Percentiles rank a stretch among this genome's conserved stretches.
Evolutionary conservation across 495 filamentous ascomycete genomes (phyloP).

Genomic region (Collariella sp.): DNA sequence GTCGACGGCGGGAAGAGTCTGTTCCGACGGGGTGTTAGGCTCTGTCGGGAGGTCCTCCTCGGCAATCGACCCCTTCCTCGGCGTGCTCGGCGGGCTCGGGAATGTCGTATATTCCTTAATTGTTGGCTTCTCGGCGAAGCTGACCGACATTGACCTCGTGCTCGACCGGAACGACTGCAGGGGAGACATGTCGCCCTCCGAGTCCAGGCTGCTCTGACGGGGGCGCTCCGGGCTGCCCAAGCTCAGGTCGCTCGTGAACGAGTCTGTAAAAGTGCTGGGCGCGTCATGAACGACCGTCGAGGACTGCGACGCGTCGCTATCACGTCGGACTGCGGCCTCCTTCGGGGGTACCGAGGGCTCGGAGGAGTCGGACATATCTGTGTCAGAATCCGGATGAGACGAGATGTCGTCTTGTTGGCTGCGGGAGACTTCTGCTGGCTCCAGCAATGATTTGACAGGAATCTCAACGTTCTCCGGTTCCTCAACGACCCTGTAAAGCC

Average conservation of each 20-base stretch:
- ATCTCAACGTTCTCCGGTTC: neutral
- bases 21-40: constrained; percentile 26
- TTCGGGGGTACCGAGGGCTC: constrained; percentile 12
- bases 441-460: no score
- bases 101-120: constrained; percentile 29
- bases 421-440: neutral
- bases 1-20: constrained; percentile 35
- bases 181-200: constrained; percentile 20
- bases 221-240: constrained; percentile 31
- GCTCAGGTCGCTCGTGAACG: constrained; percentile 25
- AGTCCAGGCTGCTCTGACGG: constrained; percentile 22
- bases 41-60: constrained; percentile 28
- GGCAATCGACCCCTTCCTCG: constrained; percentile 12
- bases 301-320: constrained; percentile 33
- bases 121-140: constrained; percentile 36
- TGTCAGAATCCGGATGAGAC: constrained; percentile 8
- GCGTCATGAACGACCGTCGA: constrained; percentile 34
- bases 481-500: neutral
- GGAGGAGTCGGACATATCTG: constrained; percentile 13
- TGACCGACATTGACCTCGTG: constrained; percentile 34
- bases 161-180: constrained; percentile 30
- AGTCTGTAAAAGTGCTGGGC: constrained; percentile 19
- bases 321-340: constrained; percentile 18
- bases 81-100: constrained; percentile 21
- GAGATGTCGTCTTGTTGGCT: neutral